A percentile compares a stretch with the other conserved stretches of the same genome.
Conservation (phyloP, 2,329 filamentous ascomycete genomes). For the Penicillium griseofulvum region DNA sequence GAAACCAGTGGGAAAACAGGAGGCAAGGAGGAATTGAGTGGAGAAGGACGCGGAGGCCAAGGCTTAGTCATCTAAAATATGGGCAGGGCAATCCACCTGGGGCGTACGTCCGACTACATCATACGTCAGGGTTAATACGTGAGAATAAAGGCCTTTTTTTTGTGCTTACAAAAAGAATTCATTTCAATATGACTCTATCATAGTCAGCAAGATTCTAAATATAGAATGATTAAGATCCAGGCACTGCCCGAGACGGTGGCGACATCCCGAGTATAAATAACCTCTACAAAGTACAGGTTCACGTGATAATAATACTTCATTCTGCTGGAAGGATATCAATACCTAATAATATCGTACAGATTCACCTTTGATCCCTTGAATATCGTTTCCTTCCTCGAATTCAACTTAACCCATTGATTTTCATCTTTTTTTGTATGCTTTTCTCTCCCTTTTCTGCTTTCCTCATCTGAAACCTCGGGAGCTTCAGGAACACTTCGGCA, state of each 20-base stretch:
- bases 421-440: background rate
- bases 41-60: constrained; percentile 21
- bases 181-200: background rate
- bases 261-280: background rate
- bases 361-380: background rate
- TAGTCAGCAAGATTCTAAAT: background rate
- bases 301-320: background rate
- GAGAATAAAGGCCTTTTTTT: background rate
- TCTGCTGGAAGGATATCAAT: background rate
- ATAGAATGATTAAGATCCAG: background rate
- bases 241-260: background rate
- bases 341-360: background rate
- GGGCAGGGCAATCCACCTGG: background rate
- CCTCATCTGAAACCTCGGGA: background rate
- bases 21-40: constrained; percentile 18
- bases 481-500: background rate
- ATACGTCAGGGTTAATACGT: background rate
- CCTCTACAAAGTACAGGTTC: background rate
- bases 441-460: background rate
- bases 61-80: constrained; percentile 21
- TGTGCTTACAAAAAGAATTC: background rate
- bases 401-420: background rate
- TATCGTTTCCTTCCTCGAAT: background rate
- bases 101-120: background rate
- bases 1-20: constrained; percentile 9